These are phyloP conservation scores for Fragaria ananassa DNA, from an alignment of 306 rosid genomes.

Conservation along the genomic window DNA sequence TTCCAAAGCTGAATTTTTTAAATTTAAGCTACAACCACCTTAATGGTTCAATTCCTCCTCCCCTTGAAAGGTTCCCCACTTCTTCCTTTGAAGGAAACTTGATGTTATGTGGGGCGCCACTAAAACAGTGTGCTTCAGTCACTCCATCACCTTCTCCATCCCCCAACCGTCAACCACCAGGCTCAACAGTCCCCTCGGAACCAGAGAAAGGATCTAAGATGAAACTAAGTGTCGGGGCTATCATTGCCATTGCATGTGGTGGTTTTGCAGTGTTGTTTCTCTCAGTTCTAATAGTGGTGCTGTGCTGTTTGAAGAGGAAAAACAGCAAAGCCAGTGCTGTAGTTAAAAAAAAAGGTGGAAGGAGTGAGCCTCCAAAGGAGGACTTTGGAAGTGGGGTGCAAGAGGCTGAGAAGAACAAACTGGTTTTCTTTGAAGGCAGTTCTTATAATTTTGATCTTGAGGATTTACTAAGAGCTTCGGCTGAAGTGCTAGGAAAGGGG, in stretches of 20 bases:
- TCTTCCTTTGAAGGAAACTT: slow-evolving; percentile 67
- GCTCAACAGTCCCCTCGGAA: slow-evolving; percentile 23
- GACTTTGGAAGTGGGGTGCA: slow-evolving; percentile 82
- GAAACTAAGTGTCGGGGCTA: slow-evolving; percentile 41
- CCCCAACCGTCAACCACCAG: slow-evolving; percentile 28
- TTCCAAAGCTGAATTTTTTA: slow-evolving; percentile 48
- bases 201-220: slow-evolving; percentile 37
- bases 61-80: slow-evolving; percentile 49
- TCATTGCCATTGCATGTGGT: slow-evolving; percentile 51
- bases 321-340: slow-evolving; percentile 27
- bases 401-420: slow-evolving; percentile 65
- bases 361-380: slow-evolving; percentile 46
- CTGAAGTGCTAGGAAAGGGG: slow-evolving; percentile 83
- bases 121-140: slow-evolving; percentile 44
- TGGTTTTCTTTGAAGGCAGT: slow-evolving; percentile 57
- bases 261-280: slow-evolving; percentile 36
- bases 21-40: slow-evolving; percentile 74
- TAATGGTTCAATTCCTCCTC: slow-evolving; percentile 65
- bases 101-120: slow-evolving; percentile 69
- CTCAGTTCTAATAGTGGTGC: slow-evolving; percentile 30
- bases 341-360: slow-evolving; percentile 38
- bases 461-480: slow-evolving; percentile 76
- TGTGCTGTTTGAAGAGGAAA: slow-evolving; percentile 55
- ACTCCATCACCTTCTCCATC: slow-evolving; percentile 36
- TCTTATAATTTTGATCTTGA: slow-evolving; percentile 70